A percentile compares a stretch with the other conserved stretches of the same genome.
Evolutionary conservation across 495 filamentous ascomycete species (phyloP).

Genomic region (Parachaetomium inaequale): DNA sequence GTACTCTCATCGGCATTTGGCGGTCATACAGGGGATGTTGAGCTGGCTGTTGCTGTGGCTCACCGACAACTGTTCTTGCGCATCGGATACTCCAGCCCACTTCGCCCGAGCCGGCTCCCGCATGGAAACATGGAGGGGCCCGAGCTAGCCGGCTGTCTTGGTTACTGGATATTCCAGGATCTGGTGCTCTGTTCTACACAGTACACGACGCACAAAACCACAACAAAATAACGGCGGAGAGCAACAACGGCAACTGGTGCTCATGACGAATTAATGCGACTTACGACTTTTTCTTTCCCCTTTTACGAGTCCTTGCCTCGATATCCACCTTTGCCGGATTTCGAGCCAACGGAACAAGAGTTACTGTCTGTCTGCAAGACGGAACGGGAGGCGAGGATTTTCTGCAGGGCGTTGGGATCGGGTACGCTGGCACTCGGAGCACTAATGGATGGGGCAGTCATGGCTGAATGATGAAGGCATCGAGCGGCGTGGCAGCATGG

Average conservation of each 20-base stretch:
- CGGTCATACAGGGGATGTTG: constrained; percentile 4
- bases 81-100: not conserved
- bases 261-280: constrained; percentile 29
- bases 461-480: constrained; percentile 11
- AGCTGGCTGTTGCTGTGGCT: constrained; percentile 7
- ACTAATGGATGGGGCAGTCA: not conserved
- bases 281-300: constrained; percentile 19
- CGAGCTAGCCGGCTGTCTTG: constrained; percentile 16
- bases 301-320: constrained; percentile 7
- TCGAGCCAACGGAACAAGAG: not conserved
- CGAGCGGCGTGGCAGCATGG: not conserved
- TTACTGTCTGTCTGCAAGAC: not conserved
- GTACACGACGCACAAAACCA: constrained; percentile 8
- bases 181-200: constrained; percentile 15
- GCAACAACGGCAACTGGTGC: constrained; percentile 6
- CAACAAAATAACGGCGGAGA: constrained; percentile 1
- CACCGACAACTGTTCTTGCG: constrained; percentile 1
- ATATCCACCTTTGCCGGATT: constrained; percentile 8
- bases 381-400: constrained; percentile 1
- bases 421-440: constrained; percentile 2
- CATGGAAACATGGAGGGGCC: not conserved
- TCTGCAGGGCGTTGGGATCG: not conserved
- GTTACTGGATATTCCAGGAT: constrained; percentile 21
- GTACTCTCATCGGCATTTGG: not conserved
- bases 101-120: not conserved